Evolutionary conservation across 2,329 filamentous ascomycete genomes (phyloP).

Genomic region (Ascomycota sp.): DNA sequence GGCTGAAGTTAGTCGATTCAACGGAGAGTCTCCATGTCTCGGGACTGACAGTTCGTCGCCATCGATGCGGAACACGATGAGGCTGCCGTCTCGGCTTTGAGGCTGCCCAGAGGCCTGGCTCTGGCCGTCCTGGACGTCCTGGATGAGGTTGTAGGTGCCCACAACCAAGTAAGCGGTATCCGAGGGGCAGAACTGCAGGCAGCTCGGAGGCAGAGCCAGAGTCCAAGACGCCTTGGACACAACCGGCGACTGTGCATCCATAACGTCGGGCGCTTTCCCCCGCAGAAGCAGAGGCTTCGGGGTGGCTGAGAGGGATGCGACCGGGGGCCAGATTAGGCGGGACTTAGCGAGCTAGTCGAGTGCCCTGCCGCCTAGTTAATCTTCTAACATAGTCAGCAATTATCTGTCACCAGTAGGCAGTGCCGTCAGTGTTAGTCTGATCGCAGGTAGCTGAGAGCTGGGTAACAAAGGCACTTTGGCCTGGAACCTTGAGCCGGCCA

Average conservation of each 20-base stretch:
- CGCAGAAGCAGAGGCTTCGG: no score
- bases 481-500: no score
- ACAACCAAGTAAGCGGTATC: conserved; percentile 47
- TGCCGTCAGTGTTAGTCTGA: no score
- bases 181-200: conserved; percentile 48
- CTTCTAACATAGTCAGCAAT: no score
- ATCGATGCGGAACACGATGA: conserved; percentile 40
- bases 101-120: conserved; percentile 12
- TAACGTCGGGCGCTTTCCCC: no score
- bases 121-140: conserved; percentile 5
- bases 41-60: conserved; percentile 31
- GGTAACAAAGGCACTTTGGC: no score
- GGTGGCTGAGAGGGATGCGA: no score
- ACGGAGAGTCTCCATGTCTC: neutral
- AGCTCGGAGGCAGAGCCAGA: conserved; percentile 51
- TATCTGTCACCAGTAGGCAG: no score
- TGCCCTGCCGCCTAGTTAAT: no score
- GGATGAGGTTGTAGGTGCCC: conserved; percentile 55
- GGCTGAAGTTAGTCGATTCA: neutral
- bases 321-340: no score
- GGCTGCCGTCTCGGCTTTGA: conserved; percentile 49
- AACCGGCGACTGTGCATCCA: conserved; percentile 4
- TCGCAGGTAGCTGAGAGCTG: no score
- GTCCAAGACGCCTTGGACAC: conserved; percentile 24
- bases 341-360: no score